Percentiles rank a stretch among this genome's conserved stretches.
Conservation (phyloP, 2,329 filamentous ascomycete species). For the Bipolaris gigantea region DNA sequence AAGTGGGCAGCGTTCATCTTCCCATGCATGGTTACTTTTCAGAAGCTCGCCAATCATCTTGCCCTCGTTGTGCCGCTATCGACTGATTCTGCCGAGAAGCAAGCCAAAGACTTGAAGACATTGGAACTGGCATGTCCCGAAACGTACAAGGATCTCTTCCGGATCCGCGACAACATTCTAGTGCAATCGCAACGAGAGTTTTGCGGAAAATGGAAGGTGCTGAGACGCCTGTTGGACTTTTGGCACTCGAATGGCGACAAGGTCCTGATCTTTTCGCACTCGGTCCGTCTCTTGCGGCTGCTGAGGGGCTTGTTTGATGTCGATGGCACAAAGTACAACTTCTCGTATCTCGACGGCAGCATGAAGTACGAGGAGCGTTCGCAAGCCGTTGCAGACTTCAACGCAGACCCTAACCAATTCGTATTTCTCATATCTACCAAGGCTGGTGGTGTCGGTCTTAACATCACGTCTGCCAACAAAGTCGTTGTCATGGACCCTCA, state of each 20-base stretch:
- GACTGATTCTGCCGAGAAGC: slow-evolving; percentile 69
- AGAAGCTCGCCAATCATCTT: slow-evolving; percentile 92
- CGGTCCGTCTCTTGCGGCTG: slow-evolving; percentile 80
- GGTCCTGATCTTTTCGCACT: slow-evolving; percentile 93
- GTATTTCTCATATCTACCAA: slow-evolving; percentile 95
- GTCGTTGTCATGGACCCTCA: slow-evolving; percentile 96
- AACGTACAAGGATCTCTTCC: slow-evolving; percentile 73
- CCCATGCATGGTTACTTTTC: slow-evolving; percentile 76
- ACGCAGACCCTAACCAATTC: slow-evolving; percentile 82
- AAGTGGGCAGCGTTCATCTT: slow-evolving; percentile 81
- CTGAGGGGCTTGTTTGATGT: slow-evolving; percentile 82
- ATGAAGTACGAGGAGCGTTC: slow-evolving; percentile 83
- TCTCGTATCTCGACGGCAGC: slow-evolving; percentile 86
- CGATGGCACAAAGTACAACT: slow-evolving; percentile 75
- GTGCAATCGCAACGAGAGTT: slow-evolving; percentile 85
- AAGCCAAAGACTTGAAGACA: slow-evolving; percentile 73
- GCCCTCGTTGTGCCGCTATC: slow-evolving; percentile 76
- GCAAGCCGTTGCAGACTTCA: slow-evolving; percentile 84
- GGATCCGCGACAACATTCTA: slow-evolving; percentile 74
- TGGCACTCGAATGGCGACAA: slow-evolving; percentile 93
- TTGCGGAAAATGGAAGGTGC: slow-evolving; percentile 94
- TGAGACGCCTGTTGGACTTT: slow-evolving; percentile 82
- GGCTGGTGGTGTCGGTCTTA: slow-evolving; percentile 89
- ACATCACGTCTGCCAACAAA: slow-evolving; percentile 97
- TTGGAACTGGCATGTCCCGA: slow-evolving; percentile 75